Conservation (phyloP, 2,329 filamentous ascomycete species). For the Fusarium sp. region DNA sequence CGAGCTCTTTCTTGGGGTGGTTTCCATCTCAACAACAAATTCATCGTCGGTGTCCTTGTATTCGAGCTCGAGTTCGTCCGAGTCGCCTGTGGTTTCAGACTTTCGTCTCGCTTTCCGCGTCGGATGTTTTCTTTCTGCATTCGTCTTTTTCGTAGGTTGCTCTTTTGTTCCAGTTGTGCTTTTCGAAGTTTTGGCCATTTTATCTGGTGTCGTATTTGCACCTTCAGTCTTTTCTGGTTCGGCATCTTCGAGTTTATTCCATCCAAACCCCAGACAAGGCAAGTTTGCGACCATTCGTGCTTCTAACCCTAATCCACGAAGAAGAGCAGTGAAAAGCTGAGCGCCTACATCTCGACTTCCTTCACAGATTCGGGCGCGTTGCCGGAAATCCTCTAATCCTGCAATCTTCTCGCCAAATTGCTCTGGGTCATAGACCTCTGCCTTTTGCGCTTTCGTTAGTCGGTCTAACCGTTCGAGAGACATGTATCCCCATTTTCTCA, state of each 20-base stretch:
- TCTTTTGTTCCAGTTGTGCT: slow-evolving; percentile 2
- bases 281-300: slow-evolving; percentile 84
- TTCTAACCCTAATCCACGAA: slow-evolving; percentile 83
- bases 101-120: slow-evolving; percentile 21
- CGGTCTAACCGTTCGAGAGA: slow-evolving; percentile 76
- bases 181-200: slow-evolving; percentile 17
- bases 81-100: slow-evolving; percentile 48
- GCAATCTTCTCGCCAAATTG: slow-evolving; percentile 80
- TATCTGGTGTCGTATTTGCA: not conserved
- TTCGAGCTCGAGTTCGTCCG: slow-evolving; percentile 56
- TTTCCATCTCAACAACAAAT: slow-evolving; percentile 64
- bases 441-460: slow-evolving; percentile 75
- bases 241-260: slow-evolving; percentile 86
- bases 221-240: slow-evolving; percentile 57
- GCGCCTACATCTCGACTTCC: slow-evolving; percentile 89
- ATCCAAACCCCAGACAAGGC: slow-evolving; percentile 89
- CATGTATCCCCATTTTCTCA: slow-evolving; percentile 92
- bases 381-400: slow-evolving; percentile 73
- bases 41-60: slow-evolving; percentile 64
- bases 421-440: slow-evolving; percentile 67
- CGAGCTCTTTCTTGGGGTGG: slow-evolving; percentile 52
- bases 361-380: slow-evolving; percentile 71
- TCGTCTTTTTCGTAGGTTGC: slow-evolving; percentile 12
- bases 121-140: slow-evolving; percentile 31
- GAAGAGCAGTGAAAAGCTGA: slow-evolving; percentile 86